Percentiles rank a stretch among this genome's conserved stretches.
These are phyloP conservation scores for Jamesozyma lodderae DNA, from an alignment of 805 yeast species.

Conservation along the genomic window DNA sequence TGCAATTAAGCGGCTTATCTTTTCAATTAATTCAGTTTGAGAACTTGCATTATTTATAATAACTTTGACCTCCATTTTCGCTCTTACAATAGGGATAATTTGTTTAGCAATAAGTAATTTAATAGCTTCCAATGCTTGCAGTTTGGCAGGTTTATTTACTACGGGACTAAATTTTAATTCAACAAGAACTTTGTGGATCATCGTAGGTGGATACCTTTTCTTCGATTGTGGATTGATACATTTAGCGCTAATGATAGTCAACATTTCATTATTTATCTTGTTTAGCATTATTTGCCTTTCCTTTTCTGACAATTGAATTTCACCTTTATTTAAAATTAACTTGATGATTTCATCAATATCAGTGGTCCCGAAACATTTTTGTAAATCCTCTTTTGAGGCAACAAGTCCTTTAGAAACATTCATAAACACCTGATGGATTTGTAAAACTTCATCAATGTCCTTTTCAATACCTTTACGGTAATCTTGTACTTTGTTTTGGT, in stretches of 20 bases:
- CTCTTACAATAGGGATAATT: constrained; percentile 86
- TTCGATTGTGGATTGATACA: constrained; percentile 85
- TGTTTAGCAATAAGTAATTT: constrained; percentile 67
- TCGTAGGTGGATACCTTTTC: constrained; percentile 88
- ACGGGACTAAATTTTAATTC: constrained; percentile 73
- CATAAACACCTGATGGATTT: constrained; percentile 86
- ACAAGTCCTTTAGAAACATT: constrained; percentile 93
- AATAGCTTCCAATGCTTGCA: constrained; percentile 88
- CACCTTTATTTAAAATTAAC: constrained; percentile 84
- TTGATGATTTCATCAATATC: constrained; percentile 65
- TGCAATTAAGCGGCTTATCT: constrained; percentile 35
- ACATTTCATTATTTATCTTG: constrained; percentile 71
- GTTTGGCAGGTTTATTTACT: constrained; percentile 66
- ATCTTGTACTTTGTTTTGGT: constrained; percentile 94
- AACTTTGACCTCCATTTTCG: constrained; percentile 82
- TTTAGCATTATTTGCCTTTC: constrained; percentile 71
- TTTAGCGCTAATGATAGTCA: constrained; percentile 76
- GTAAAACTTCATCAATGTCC: constrained; percentile 90
- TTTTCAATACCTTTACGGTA: constrained; percentile 66
- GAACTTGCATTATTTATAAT: constrained; percentile 41
- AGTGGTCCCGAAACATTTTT: constrained; percentile 63
- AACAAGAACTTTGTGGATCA: constrained; percentile 78
- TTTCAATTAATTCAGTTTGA: constrained; percentile 32
- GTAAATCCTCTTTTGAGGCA: constrained; percentile 78
- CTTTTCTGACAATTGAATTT: constrained; percentile 87